Conservation (phyloP, 2,329 filamentous ascomycete species). For the Penicillium sp. region DNA sequence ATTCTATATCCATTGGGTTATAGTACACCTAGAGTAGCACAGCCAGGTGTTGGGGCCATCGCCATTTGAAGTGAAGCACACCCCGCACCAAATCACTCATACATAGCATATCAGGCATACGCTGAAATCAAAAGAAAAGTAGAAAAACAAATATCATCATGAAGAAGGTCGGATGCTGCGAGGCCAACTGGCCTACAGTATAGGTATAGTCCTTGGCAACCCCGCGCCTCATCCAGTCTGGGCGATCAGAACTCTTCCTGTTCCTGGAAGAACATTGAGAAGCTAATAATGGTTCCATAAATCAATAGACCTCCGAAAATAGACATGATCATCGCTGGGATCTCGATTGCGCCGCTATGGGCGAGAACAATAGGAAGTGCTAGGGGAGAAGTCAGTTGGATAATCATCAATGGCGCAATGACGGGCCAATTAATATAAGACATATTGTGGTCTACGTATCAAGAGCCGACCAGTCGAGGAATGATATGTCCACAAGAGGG, state of each 20-base stretch:
- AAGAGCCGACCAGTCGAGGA: background rate
- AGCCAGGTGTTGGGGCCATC: conserved; percentile 14
- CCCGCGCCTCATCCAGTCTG: conserved; percentile 1
- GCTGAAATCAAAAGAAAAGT: conserved; percentile 19
- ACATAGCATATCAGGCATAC: conserved; percentile 24
- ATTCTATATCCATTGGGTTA: conserved; percentile 24
- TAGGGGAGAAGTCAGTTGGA: conserved; percentile 40
- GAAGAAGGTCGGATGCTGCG: background rate
- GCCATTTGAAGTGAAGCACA: conserved; percentile 8
- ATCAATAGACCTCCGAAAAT: conserved; percentile 89
- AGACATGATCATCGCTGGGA: conserved; percentile 91
- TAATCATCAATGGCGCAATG: background rate
- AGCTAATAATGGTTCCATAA: conserved; percentile 97
- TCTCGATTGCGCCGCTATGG: conserved; percentile 76
- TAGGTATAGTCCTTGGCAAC: background rate
- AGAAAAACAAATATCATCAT: conserved; percentile 21
- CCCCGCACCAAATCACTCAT: conserved; percentile 16
- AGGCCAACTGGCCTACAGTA: background rate
- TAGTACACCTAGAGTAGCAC: conserved; percentile 21
- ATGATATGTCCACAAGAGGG: background rate
- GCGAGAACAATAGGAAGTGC: conserved; percentile 85
- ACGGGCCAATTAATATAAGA: background rate
- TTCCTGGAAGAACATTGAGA: conserved; percentile 97
- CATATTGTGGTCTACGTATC: background rate
- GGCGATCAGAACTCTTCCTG: conserved; percentile 79